Evolutionary conservation across 305 asterid genomes (phyloP), one percentile per base, ranked within the genome.

Genomic region (Withania somnifera): DNA sequence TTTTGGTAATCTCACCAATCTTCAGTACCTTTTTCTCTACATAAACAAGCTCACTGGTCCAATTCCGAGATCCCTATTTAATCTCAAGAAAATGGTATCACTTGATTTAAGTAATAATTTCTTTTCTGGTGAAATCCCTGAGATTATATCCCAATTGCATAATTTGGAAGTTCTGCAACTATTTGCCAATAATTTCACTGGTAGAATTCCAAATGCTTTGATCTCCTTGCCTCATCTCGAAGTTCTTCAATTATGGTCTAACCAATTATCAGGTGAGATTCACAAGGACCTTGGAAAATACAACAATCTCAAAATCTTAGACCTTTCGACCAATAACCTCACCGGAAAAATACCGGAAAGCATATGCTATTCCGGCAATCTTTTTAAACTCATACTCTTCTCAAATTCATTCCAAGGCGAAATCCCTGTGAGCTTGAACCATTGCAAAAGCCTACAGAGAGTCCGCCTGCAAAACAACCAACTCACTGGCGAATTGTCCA

Each of bases 161-260:
- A 90, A 86, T 58, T 56, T 95, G 88, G 93, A 95, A 78, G 60
- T 95, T 76, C 91, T 95, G 57, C 98, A 95, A 68, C 84, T 95
- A 8, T 95, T 95, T 58, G 88, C 98, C 76, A 95, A 95, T 60
- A 89, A 87, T 81, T 90, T 95, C 63, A 77, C 95, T 0, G 98
- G 98, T 30, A 88, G 78, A 84, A 93, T 95, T 50, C 98, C 98
- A 0, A 58, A 47, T 5, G 83, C 97, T 47, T 81, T 95, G 9
- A 57, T 97, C 8, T 90, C 79, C 1, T 84, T 95, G 84, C 92
- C 98, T 68, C 84, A 56, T n/a, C 97, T 95, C 38, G 90, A 89
- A 87, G 89, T 93, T 77, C 95, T 93, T 85, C 98, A 95, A 36
- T 28, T 95, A 6, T 95, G 98, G 98, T 91, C 94, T 11, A 95